Conservation (phyloP, 306 rosid species). For the Begonia peltatifolia region DNA sequence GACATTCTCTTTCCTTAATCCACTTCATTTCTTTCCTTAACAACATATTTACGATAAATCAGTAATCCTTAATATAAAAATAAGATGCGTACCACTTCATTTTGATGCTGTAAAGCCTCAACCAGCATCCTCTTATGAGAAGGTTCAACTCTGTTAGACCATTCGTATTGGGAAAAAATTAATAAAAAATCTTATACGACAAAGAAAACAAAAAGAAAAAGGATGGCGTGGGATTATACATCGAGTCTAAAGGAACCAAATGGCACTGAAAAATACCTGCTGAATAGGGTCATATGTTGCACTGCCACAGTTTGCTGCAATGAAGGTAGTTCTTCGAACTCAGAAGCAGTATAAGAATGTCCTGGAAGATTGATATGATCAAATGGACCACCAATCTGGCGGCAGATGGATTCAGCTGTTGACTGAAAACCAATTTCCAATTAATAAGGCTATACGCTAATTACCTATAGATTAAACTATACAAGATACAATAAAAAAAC, state of each 20-base stretch:
- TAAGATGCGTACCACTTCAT: slow-evolving; percentile 69
- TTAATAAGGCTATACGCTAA: slow-evolving; percentile 12
- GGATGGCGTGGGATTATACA: too few relatives aligned
- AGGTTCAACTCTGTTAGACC: slow-evolving; percentile 73
- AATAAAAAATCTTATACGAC: neutral
- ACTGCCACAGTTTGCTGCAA: slow-evolving; percentile 73
- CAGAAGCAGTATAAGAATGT: slow-evolving; percentile 82
- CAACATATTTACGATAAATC: too few relatives aligned
- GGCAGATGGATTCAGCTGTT: slow-evolving; percentile 96
- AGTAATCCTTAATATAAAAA: too few relatives aligned
- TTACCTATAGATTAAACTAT: slow-evolving; percentile 6
- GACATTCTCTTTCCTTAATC: too few relatives aligned
- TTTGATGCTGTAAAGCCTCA: slow-evolving; percentile 89
- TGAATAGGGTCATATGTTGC: slow-evolving; percentile 88
- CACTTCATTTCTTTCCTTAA: too few relatives aligned
- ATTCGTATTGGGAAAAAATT: neutral
- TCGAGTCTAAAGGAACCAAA: neutral
- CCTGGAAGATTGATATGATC: slow-evolving; percentile 68
- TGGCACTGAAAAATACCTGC: slow-evolving; percentile 34
- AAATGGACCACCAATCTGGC: slow-evolving; percentile 81
- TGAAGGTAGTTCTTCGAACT: slow-evolving; percentile 89
- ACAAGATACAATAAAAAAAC: slow-evolving; percentile 7
- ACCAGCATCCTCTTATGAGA: slow-evolving; percentile 95
- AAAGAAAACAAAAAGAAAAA: too few relatives aligned
- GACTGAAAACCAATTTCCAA: slow-evolving; percentile 36